phyloP scores from a whole-genome alignment of 2,329 filamentous ascomycete species.

The Dactylellina cionopaga region DNA sequence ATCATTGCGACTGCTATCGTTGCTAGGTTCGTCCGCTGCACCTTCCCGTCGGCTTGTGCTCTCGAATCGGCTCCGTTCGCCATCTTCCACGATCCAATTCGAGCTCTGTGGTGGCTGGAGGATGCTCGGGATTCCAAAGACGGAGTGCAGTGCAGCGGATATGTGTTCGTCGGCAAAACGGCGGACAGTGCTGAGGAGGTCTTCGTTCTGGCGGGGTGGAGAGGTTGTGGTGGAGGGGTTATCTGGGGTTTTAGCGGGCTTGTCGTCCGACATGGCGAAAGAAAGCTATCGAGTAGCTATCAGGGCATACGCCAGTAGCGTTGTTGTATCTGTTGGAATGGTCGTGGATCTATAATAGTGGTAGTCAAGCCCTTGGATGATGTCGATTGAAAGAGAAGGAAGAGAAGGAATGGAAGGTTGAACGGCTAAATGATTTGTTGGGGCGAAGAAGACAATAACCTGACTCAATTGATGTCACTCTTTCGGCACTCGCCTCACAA shows the following conservation, averaged over 20 bases:
- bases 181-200: conserved; percentile 55
- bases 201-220: conserved; percentile 37
- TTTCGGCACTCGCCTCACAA: background rate
- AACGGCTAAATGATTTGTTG: conserved; percentile 28
- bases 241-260: conserved; percentile 31
- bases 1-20: conserved; percentile 10
- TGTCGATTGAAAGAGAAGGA: background rate
- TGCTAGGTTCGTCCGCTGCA: conserved; percentile 19
- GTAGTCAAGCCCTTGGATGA: background rate
- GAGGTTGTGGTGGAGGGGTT: conserved; percentile 18
- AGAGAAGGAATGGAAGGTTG: background rate
- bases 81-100: conserved; percentile 55
- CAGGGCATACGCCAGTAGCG: background rate
- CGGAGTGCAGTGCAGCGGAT: conserved; percentile 55
- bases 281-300: background rate
- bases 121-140: conserved; percentile 57
- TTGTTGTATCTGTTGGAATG: too few relatives aligned
- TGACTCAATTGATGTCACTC: conserved; percentile 23
- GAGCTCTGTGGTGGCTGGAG: conserved; percentile 53
- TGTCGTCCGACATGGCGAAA: conserved; percentile 51
- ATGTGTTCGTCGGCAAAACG: conserved; percentile 56
- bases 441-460: conserved; percentile 28
- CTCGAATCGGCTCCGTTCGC: conserved; percentile 35
- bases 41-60: conserved; percentile 35
- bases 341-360: background rate